Base-by-base conservation (phyloP, 805 yeast species). In the Candida caryicola region DNA sequence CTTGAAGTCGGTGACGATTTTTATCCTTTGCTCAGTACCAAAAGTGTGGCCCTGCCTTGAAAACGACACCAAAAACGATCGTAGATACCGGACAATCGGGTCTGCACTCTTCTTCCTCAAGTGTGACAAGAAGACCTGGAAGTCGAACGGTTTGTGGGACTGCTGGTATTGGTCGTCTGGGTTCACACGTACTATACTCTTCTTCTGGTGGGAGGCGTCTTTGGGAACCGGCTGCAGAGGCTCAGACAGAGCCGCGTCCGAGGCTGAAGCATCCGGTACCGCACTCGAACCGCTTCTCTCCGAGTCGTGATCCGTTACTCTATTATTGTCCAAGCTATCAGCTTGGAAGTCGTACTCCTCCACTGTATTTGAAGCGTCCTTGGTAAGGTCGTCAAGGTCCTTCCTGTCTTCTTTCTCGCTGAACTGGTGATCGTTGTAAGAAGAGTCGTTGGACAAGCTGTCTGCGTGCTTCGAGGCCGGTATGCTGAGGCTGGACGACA, bases 81-180 rank as follows among this genome's bases (percentile, higher is more conserved):
- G 80, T 29, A 90, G 76, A 54, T 91, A 93, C 40, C 87, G 76
- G 4, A 90, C 89, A 26, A 89, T 75, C 0, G 98, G 97, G 41
- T 87, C 95, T 4, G 98, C 96, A 38, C 74, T 71, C 46, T 81
- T 82, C 36, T 76, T 73, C 42, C 83, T 81, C 47, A 93, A 71
- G 47, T 83, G 85, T 9, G 71, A 69, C 28, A 89, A 68, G 55
- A 93, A 93, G 17, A 73, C 61, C 55, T 87, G 96, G 58, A 91
- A 93, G 57, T 93, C 95, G 61, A 91, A 90, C 3, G 73, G 73
- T 45, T 57, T 57, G 41, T 69, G 73, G 2, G 73, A 66, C 36
- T 57, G 68, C 37, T 65, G 70, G 33, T 65, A 57, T 35, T 66
- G 71, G 31, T 68, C 66, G 4, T 49, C 44, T 3, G 71, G 64